These are phyloP conservation scores for Baorangia bicolor DNA, from an alignment of 768 basidiomycete genomes.

Conservation along the genomic window DNA sequence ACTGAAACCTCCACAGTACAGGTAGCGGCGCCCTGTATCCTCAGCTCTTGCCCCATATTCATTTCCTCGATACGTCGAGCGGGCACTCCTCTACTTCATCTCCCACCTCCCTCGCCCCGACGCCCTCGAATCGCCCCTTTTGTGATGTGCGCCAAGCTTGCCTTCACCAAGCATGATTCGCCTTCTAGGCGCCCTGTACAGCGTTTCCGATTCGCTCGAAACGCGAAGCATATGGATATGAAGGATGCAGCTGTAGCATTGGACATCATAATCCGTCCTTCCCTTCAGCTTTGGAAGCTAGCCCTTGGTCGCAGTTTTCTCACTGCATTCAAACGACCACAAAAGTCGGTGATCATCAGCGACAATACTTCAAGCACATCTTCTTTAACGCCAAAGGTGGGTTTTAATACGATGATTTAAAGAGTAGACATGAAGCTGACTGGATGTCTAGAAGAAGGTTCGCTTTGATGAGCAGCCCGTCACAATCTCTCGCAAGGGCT, in stretches of 20 bases:
- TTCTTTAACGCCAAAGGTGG: conserved; percentile 19
- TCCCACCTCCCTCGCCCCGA: neutral
- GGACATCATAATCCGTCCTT: conserved; percentile 24
- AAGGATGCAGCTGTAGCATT: conserved; percentile 17
- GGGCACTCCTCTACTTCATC: neutral
- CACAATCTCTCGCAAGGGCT: conserved; percentile 18
- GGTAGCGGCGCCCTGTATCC: too few relatives aligned
- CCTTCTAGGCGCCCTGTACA: conserved; percentile 5
- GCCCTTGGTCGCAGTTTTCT: conserved; percentile 5
- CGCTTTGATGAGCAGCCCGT: conserved; percentile 30
- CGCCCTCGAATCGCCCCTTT: neutral
- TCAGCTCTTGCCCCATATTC: too few relatives aligned
- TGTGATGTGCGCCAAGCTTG: conserved; percentile 13
- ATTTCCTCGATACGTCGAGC: conserved; percentile 5
- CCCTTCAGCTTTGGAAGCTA: conserved; percentile 23
- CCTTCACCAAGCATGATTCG: neutral
- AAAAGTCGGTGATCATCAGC: conserved; percentile 2
- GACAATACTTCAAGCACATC: conserved; percentile 9
- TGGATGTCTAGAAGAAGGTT: conserved; percentile 17
- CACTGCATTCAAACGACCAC: conserved; percentile 6
- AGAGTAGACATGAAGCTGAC: conserved; percentile 1
- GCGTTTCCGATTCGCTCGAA: conserved; percentile 14
- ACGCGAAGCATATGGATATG: conserved; percentile 13
- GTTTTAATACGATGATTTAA: neutral
- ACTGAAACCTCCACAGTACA: conserved; percentile 3